Base-by-base conservation (phyloP, 78 protist species). In the Goniomonas avonlea region DNA sequence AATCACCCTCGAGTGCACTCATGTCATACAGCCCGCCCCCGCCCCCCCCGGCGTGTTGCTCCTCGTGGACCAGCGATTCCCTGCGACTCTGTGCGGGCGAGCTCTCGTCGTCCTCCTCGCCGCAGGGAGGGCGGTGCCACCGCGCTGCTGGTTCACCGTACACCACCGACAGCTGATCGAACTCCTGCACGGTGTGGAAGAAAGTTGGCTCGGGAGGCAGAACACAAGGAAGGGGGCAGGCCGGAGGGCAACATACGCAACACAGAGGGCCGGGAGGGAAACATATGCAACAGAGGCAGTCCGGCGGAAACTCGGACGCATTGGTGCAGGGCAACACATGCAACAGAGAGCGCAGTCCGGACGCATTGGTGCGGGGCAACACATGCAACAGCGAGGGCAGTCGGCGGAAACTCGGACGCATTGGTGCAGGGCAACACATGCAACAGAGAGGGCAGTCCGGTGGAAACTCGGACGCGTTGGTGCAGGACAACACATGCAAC, bases 91-190 rank as follows among this genome's bases (percentile, higher is more conserved):
- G 34, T 4, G 39, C 78, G 25, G 34, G 17, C 25, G 61, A 35
- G 21, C 5, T 1, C 61, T 41, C 77, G 50, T 65, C 88, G 18
- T 70, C 83, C 37, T 79, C 79, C 18, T 84, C 83, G 29, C 69
- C 34, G 82, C 53, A 18, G 9, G 9, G 43, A 27, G n/a, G 35
- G 1, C 9, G 34, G 71, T 37, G 31, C 88, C 63, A 92, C 20
- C 76, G 77, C 38, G 83, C 86, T 0, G 86, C 38, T 13, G 89
- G 94, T 25, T 61, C 40, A 66, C 83, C 63, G 81, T 85, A 92
- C 38, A 92, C 31, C 11, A 93, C 90, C 9, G 94, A 70, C 25
- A 92, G 83, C 13, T 90, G 70, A 85, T 93, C 92, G 66, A 93
- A 92, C 76, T 93, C 95, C 66, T 88, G n/a, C n/a, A n/a, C n/a